A percentile compares a stretch with the other conserved stretches of the same genome.
These are phyloP conservation scores for Aspergillus baeticus DNA, from an alignment of 495 filamentous ascomycete species.

Conservation along the genomic window DNA sequence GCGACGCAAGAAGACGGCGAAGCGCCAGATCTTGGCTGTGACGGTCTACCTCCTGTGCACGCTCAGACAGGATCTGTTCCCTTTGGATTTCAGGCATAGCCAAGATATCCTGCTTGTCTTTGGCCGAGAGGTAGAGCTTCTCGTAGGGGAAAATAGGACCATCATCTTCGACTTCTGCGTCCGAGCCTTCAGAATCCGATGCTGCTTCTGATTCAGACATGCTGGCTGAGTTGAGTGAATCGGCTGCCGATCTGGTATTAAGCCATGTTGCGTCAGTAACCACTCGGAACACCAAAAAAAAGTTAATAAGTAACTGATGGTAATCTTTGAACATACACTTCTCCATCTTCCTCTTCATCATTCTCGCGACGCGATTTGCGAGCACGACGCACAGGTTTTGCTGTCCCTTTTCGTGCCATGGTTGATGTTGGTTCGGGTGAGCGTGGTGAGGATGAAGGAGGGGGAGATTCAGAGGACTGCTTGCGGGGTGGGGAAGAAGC, in stretches of 20 bases:
- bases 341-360: slow-evolving; percentile 67
- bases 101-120: slow-evolving; percentile 81
- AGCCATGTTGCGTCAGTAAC: background rate
- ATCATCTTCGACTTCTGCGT: slow-evolving; percentile 51
- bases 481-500: slow-evolving; percentile 39
- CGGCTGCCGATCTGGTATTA: slow-evolving; percentile 54
- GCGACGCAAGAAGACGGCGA: slow-evolving; percentile 71
- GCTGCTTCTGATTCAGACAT: slow-evolving; percentile 90
- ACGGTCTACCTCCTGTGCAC: slow-evolving; percentile 76
- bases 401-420: slow-evolving; percentile 48
- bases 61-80: slow-evolving; percentile 85
- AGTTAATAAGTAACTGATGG: background rate
- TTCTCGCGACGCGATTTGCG: slow-evolving; percentile 48
- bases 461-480: slow-evolving; percentile 30
- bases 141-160: slow-evolving; percentile 81
- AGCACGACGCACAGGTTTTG: slow-evolving; percentile 44
- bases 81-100: slow-evolving; percentile 86
- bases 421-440: slow-evolving; percentile 34
- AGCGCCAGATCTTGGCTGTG: slow-evolving; percentile 80
- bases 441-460: slow-evolving; percentile 35
- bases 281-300: background rate
- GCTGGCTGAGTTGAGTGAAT: slow-evolving; percentile 77
- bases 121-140: slow-evolving; percentile 74
- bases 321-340: slow-evolving; percentile 65
- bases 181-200: slow-evolving; percentile 56